Evolutionary conservation across 768 basidiomycete genomes (phyloP).

Genomic region (Ephemerocybe angulata): DNA sequence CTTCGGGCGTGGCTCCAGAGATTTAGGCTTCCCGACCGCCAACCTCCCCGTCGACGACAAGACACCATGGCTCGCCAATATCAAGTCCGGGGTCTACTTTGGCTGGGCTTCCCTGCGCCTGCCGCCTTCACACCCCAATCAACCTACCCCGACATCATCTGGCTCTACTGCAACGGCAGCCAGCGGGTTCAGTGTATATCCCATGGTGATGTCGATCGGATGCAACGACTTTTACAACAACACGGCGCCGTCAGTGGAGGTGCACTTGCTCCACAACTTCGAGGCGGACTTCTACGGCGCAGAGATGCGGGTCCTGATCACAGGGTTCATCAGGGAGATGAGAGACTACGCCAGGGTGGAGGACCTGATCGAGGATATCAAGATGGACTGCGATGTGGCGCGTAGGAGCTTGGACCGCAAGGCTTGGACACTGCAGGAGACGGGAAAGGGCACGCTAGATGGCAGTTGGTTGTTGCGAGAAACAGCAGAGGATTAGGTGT

Average conservation of each 20-base stretch:
- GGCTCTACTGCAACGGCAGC: neutral
- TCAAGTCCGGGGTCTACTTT: constrained; percentile 27
- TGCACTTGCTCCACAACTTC: constrained; percentile 26
- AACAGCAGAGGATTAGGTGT: constrained; percentile 14
- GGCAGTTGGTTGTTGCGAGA: constrained; percentile 23
- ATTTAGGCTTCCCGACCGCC: constrained; percentile 21
- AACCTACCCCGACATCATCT: constrained; percentile 3
- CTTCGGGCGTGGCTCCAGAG: constrained; percentile 19
- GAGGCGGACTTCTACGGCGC: constrained; percentile 26
- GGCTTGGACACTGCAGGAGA: constrained; percentile 24
- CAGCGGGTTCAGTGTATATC: constrained; percentile 22
- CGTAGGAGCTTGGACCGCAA: constrained; percentile 26
- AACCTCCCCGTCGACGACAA: constrained; percentile 25
- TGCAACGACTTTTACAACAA: constrained; percentile 24
- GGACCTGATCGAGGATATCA: constrained; percentile 26
- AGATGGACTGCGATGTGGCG: constrained; percentile 25
- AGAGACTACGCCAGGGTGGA: constrained; percentile 16
- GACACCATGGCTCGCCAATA: constrained; percentile 23
- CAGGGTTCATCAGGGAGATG: constrained; percentile 20
- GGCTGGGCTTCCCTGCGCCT: constrained; percentile 23
- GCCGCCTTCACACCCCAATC: constrained; percentile 16
- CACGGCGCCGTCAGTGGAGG: constrained; percentile 24
- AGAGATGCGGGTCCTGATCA: constrained; percentile 24
- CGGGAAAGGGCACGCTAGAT: constrained; percentile 22
- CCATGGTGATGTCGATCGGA: constrained; percentile 31